phyloP scores from a whole-genome alignment of 1,139 yeast species.

The Barnettozyma hawaiiensis region DNA sequence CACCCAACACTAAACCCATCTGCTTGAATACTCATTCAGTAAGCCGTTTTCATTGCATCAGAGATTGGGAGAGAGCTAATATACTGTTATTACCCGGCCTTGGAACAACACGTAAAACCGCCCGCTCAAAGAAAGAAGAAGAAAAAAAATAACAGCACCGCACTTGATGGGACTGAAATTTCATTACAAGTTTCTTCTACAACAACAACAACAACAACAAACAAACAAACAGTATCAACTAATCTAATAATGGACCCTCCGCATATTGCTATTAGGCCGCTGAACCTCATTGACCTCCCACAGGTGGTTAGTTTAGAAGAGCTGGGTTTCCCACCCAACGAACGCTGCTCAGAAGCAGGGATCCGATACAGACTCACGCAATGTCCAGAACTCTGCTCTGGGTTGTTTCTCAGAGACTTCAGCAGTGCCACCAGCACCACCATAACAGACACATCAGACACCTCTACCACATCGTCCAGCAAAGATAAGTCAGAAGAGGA shows the following conservation, averaged over 20 bases:
- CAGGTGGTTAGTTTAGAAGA: conserved; percentile 58
- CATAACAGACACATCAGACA: not conserved
- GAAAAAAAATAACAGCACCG: too few species aligned
- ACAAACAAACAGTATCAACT: not conserved
- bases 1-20: conserved; percentile 31
- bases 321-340: conserved; percentile 63
- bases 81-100: not conserved
- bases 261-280: conserved; percentile 78
- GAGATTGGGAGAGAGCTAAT: not conserved
- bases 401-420: conserved; percentile 74
- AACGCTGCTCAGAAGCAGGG: conserved; percentile 61
- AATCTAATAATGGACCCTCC: conserved; percentile 33
- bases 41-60: too few species aligned
- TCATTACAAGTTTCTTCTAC: too few species aligned
- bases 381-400: conserved; percentile 90
- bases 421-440: conserved; percentile 12
- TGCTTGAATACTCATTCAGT: too few species aligned
- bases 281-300: conserved; percentile 62
- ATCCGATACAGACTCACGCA: conserved; percentile 63
- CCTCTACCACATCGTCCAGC: not conserved
- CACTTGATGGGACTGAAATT: too few species aligned
- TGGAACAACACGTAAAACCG: not conserved
- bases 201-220: not conserved
- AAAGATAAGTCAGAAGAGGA: not conserved
- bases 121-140: not conserved